Base-by-base conservation (phyloP, 352 stramenopile species). In the Globisporangium lucens region DNA sequence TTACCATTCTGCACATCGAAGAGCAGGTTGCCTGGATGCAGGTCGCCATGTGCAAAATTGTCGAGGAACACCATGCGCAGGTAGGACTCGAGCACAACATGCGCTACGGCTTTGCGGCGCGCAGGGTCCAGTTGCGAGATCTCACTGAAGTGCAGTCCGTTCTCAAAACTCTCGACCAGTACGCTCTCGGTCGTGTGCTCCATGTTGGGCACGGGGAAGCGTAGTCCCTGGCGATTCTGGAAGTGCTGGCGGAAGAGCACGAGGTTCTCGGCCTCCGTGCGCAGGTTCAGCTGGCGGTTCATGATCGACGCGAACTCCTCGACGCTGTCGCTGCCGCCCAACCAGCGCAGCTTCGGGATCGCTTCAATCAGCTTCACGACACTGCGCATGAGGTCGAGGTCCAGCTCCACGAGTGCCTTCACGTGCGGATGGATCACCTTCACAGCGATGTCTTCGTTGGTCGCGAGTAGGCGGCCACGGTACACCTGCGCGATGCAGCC, bases 401-500 rank as follows among this genome's bases (percentile, higher is more conserved):
- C 97, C 51, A 93, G 68, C 58, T 95, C 80, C 1, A 99, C 85
- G 49, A 93, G 75, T 62, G 83, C 56, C 56, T 92, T 87, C 36
- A 98, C 94, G 30, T 93, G 78, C 6, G 95, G 95, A 70, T 98
- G 95, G 36, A 99, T 88, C 1, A 98, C 89, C 65, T 98, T 98
- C 12, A 98, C 80, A 1, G 95, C 94, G 29, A 98, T 87, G 24
- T 87, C 64, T 36, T 94, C 79, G 41, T 74, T 75, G 1, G 79
- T 91, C 5, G 68, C 59, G n/a, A 71, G 66, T 17, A 98, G 77
- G 17, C 70, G 89, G 13, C 87, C 95, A 61, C 80, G 75, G 80
- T 98, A 98, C 2, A 99, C 97, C 75, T 98, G 95, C 1, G 97
- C 97, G 47, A 98, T 97, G 71, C 93, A 98, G 15, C 97, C 97